A percentile compares a stretch with the other conserved stretches of the same genome.
phyloP scores from a whole-genome alignment of 2,329 filamentous ascomycete genomes.

The Saccharata proteae region DNA sequence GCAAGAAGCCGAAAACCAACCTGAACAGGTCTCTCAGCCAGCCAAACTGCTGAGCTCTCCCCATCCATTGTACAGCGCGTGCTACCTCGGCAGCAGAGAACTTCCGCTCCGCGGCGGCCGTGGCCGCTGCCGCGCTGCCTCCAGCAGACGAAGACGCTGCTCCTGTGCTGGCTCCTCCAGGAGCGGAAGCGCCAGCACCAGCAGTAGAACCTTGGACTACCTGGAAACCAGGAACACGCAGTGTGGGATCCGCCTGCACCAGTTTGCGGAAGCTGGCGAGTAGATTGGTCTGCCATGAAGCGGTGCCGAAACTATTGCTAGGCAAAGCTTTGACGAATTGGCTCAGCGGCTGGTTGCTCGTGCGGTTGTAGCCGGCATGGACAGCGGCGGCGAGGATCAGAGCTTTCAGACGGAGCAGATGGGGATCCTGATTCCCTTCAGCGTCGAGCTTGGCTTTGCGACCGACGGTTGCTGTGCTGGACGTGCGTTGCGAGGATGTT shows the following conservation, averaged over 20 bases:
- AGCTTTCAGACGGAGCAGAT: conserved; percentile 64
- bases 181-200: no score
- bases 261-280: conserved; percentile 72
- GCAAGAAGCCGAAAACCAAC: conserved; percentile 71
- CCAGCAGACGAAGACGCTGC: no score
- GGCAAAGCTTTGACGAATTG: conserved; percentile 66
- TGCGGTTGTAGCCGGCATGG: conserved; percentile 66
- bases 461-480: conserved; percentile 56
- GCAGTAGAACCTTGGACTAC: conserved; percentile 19
- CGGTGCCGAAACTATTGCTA: conserved; percentile 63
- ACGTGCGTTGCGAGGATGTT: conserved; percentile 48
- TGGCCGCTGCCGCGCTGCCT: conserved; percentile 12
- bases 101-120: no score
- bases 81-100: conserved; percentile 67
- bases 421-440: conserved; percentile 62
- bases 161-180: no score
- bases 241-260: conserved; percentile 59
- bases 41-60: conserved; percentile 56
- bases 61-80: conserved; percentile 67
- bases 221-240: conserved; percentile 42
- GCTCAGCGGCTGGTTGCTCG: conserved; percentile 47
- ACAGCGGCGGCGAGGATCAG: conserved; percentile 76
- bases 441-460: no score
- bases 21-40: conserved; percentile 76
- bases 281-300: conserved; percentile 57